phyloP scores from a whole-genome alignment of 176 grass and related monocot genomes.

The Paspalum notatum region DNA sequence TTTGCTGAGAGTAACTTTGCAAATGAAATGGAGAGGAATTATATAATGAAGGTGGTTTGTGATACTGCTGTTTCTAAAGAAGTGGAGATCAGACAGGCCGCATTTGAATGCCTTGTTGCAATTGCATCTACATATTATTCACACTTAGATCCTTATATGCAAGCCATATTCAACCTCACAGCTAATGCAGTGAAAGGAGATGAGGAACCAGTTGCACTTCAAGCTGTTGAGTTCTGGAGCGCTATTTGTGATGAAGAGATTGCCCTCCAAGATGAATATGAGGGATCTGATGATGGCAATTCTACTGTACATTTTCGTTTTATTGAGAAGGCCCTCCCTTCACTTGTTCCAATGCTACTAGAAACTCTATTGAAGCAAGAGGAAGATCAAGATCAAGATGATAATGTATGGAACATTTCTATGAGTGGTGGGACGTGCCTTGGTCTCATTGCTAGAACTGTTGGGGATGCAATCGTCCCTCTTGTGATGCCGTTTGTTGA shows the following conservation, averaged over 20 bases:
- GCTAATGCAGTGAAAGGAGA: slow-evolving; percentile 77
- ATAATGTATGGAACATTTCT: slow-evolving; percentile 74
- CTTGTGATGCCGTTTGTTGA: slow-evolving; percentile 81
- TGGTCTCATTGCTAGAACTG: slow-evolving; percentile 74
- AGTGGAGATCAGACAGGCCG: slow-evolving; percentile 70
- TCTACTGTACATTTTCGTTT: slow-evolving; percentile 67
- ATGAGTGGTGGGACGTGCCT: slow-evolving; percentile 79
- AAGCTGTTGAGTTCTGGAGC: slow-evolving; percentile 93
- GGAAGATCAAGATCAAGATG: slow-evolving; percentile 90
- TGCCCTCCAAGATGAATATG: slow-evolving; percentile 66
- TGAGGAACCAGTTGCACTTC: slow-evolving; percentile 68
- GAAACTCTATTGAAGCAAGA: slow-evolving; percentile 90
- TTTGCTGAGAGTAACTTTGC: slow-evolving; percentile 88
- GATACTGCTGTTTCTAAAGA: slow-evolving; percentile 78
- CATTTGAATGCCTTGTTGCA: slow-evolving; percentile 84
- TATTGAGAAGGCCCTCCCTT: slow-evolving; percentile 82
- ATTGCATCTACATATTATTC: slow-evolving; percentile 85
- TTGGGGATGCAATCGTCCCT: slow-evolving; percentile 71
- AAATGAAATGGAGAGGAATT: slow-evolving; percentile 81
- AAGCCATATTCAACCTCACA: slow-evolving; percentile 72
- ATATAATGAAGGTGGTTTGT: slow-evolving; percentile 88
- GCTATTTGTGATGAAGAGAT: slow-evolving; percentile 91
- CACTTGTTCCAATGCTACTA: slow-evolving; percentile 82
- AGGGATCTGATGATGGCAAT: slow-evolving; percentile 59
- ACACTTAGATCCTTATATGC: slow-evolving; percentile 70